Percentiles rank a stretch among this genome's conserved stretches.
Conservation (phyloP, 768 basidiomycete genomes). For the Pleurotus platypus region DNA sequence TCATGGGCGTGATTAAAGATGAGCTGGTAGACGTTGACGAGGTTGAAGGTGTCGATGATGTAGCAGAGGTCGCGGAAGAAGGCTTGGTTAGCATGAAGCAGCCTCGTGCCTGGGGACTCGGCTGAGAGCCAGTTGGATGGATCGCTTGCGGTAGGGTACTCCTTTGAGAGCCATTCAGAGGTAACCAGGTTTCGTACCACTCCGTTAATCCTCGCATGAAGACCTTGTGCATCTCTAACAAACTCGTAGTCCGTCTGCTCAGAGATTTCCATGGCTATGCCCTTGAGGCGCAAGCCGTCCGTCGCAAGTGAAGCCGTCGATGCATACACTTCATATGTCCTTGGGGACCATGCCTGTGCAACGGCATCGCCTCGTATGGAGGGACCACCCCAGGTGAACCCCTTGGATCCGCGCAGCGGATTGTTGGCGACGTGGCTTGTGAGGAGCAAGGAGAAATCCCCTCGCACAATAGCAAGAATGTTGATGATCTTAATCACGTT, state of each 20-base stretch:
- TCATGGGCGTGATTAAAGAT: not conserved
- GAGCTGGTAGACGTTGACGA: not conserved
- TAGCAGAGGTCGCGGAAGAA: conserved; percentile 7
- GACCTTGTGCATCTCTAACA: not conserved
- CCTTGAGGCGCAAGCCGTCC: not conserved
- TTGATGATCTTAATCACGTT: conserved; percentile 2
- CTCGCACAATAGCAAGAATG: not conserved
- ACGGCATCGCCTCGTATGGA: not conserved
- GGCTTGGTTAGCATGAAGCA: not conserved
- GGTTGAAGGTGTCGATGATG: not conserved
- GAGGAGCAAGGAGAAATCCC: conserved; percentile 2
- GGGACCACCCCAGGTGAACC: not conserved
- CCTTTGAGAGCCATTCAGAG: not conserved
- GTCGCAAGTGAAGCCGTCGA: not conserved
- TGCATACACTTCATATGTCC: not conserved
- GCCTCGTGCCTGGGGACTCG: not conserved
- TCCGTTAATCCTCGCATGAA: not conserved
- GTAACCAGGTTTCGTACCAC: not conserved
- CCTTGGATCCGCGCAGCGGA: not conserved
- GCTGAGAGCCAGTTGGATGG: not conserved
- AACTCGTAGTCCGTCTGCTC: not conserved
- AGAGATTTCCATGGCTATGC: not conserved
- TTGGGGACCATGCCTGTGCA: not conserved
- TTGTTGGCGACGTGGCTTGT: not conserved
- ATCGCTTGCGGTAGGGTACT: not conserved